A percentile compares a stretch with the other conserved stretches of the same genome.
Conservation (phyloP, 1,284 basidiomycete species). For the Leccinum subatratum region DNA sequence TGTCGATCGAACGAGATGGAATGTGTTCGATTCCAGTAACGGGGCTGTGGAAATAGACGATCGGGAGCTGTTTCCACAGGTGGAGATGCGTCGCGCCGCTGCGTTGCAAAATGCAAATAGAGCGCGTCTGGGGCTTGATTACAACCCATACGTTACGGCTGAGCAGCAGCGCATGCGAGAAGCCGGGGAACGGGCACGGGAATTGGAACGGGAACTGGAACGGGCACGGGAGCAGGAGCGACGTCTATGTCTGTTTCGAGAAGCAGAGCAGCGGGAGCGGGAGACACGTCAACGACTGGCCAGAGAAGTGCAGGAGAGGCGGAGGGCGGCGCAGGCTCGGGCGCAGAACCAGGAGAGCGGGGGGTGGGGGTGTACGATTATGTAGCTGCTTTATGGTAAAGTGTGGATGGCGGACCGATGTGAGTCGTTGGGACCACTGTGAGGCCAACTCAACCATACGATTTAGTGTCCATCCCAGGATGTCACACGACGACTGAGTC, state of each 20-base stretch:
- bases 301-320: neutral
- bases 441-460: neutral
- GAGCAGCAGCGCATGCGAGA: neutral
- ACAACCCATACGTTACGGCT: neutral
- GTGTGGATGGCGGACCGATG: neutral
- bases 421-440: neutral
- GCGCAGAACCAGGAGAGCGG: neutral
- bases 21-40: constrained; percentile 49
- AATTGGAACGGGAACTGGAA: neutral
- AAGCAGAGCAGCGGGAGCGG: neutral
- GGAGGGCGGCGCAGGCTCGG: neutral
- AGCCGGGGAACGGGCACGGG: neutral
- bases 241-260: neutral
- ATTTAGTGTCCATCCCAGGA: neutral
- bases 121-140: neutral
- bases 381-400: neutral
- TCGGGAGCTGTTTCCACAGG: constrained; percentile 3
- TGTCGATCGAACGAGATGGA: constrained; percentile 68
- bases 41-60: constrained; percentile 51
- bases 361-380: neutral
- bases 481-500: neutral
- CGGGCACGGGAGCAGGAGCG: neutral
- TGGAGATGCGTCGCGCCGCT: constrained; percentile 11
- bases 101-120: neutral
- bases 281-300: neutral